phyloP scores from a whole-genome alignment of 2,329 filamentous ascomycete species.

The Penicillium capsulatum region DNA sequence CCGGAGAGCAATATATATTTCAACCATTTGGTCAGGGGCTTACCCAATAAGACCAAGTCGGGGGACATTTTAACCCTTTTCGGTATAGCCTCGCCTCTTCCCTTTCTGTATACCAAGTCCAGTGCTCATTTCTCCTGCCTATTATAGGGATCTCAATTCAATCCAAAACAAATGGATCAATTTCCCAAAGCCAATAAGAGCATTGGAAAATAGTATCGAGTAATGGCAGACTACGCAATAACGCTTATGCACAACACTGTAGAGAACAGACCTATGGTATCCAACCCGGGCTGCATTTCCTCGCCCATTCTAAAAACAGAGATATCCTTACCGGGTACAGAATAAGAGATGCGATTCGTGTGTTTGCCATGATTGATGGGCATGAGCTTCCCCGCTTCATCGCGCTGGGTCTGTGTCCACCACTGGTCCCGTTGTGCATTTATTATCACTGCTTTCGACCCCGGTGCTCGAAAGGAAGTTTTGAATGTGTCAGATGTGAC shows the following conservation, averaged over 20 bases:
- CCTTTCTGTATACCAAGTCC: conserved; percentile 24
- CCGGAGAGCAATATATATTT: no score
- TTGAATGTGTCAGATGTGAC: no score
- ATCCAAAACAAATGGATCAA: not conserved
- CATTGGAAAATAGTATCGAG: no score
- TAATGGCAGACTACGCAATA: no score
- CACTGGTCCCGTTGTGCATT: no score
- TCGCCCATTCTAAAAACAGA: conserved; percentile 28
- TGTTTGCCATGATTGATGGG: conserved; percentile 5
- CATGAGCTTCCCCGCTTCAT: conserved; percentile 17
- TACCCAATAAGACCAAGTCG: no score
- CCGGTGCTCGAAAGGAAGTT: no score
- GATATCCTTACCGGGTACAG: conserved; percentile 12
- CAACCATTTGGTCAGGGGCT: no score
- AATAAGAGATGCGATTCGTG: conserved; percentile 13
- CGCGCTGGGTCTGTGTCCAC: conserved; percentile 1
- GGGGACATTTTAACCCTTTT: conserved; percentile 33
- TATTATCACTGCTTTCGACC: no score
- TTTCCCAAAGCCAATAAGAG: no score
- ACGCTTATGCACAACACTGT: not conserved
- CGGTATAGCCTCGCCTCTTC: conserved; percentile 21
- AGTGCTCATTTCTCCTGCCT: conserved; percentile 9
- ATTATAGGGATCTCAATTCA: not conserved
- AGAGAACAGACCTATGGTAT: not conserved
- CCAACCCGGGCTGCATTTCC: conserved; percentile 15